Base-by-base conservation (phyloP, 2,329 filamentous ascomycete genomes). In the Arthroderma sp. region DNA sequence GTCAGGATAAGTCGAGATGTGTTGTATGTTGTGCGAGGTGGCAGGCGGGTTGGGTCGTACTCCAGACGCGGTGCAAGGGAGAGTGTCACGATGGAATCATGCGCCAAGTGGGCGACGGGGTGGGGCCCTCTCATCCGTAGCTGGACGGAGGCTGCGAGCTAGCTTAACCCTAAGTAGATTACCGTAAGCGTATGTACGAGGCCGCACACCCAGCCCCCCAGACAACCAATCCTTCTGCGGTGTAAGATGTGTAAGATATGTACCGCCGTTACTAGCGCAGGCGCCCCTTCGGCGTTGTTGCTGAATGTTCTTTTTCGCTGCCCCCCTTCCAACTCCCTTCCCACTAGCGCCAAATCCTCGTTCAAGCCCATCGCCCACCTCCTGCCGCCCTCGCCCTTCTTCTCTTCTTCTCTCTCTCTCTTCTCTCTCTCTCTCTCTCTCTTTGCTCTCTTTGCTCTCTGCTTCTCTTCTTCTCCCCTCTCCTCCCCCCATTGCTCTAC, bases 311-410 rank as follows among this genome's bases (percentile, higher is more conserved):
- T 22, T 22, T 30, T 10, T 29, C 29, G 9, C 15, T 41, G 9
- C 15, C 45, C 11, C 32, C 11, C 11, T 34, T 34, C 8, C 46
- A 46, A 46, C 38, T 44, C 51, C 51, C 50, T 52, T 51, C 48
- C 51, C 51, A 53, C 51, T 52, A 52, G 50, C 50, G 49, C 48
- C 47, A 44, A 47, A 43, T 47, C 44, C 48, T 43, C 49, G 43
- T 42, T 50, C 50, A 41, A 44, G 41, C 50, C 48, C 38, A 37
- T 45, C 48, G 41, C 50, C 45, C 45, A 38, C 46, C 39, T 36
- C 29, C 43, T 47, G 38, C 38, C 29, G 11, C 38, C 33, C 22
- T 36, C 34, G 27, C 36, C 37, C 36, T 44, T 40, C 36, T 34
- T 37, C 45, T 44, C 38, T 22, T 39, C 38, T 30, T 41, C 47